A percentile compares a stretch with the other conserved stretches of the same genome.
Conservation (phyloP, 2,329 filamentous ascomycete species). For the Pseudogymnoascus sp. region DNA sequence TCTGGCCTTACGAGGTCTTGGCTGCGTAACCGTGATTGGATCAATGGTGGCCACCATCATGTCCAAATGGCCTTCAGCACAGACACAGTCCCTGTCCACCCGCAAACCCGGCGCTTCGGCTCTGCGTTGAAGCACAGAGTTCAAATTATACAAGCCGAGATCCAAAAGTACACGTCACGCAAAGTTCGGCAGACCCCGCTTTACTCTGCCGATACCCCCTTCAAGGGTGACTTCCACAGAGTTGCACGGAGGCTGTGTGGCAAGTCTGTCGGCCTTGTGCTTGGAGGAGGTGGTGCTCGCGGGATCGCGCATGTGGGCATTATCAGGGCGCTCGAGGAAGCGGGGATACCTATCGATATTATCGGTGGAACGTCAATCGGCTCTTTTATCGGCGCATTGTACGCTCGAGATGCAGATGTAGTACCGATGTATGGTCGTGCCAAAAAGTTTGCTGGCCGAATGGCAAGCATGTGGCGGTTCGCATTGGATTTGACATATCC, state of each 20-base stretch:
- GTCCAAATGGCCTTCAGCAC: constrained; percentile 88
- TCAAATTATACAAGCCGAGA: constrained; percentile 90
- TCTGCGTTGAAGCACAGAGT: constrained; percentile 85
- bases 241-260: constrained; percentile 84
- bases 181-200: constrained; percentile 80
- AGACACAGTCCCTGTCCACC: constrained; percentile 67
- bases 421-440: constrained; percentile 94
- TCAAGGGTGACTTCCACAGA: constrained; percentile 94
- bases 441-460: constrained; percentile 96
- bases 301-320: constrained; percentile 91
- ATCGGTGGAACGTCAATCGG: constrained; percentile 95
- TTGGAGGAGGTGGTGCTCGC: constrained; percentile 86
- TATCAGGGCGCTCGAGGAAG: constrained; percentile 90
- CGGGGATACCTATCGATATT: constrained; percentile 91
- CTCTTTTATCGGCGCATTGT: constrained; percentile 87
- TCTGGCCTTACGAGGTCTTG: constrained; percentile 81
- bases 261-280: constrained; percentile 86
- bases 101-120: constrained; percentile 69
- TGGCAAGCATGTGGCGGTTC: constrained; percentile 99
- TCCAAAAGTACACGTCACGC: constrained; percentile 96
- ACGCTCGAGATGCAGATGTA: constrained; percentile 91
- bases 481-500: constrained; percentile 93
- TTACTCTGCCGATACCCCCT: constrained; percentile 84
- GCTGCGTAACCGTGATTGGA: constrained; percentile 91
- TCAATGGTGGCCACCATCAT: constrained; percentile 95